Base-by-base conservation (phyloP, 208 protist genomes). In the Leptomonas seymouri region DNA sequence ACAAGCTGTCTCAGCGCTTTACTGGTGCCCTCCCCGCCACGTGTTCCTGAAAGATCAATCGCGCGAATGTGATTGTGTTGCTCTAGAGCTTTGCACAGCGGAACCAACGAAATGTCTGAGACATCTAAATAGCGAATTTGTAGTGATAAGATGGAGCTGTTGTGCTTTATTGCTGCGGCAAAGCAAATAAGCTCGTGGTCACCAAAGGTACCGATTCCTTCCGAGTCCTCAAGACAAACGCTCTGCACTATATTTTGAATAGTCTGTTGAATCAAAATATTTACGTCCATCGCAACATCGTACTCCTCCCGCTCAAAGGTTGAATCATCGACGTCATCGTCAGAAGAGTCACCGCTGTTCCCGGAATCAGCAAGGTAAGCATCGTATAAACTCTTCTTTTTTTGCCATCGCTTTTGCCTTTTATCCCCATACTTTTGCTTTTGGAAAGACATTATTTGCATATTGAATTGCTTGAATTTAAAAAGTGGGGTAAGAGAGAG, bases 81-180 rank as follows among this genome's bases (percentile, higher is more conserved):
- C 53, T 82, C 67, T 6, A 95, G 65, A 3, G 90, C 82, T 46
- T 77, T 67, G 64, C 85, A 95, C 14, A 95, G 76, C 12, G 90
- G 87, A 36, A 95, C 76, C 20, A 95, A 64, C 6, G 86, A 93
- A n/a, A 78, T 55, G 59, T 95, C 86, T 20, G 82, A 84, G 15
- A 95, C 90, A 46, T 90, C 82, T 28, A 95, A 66, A 57, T 91
- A 93, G 14, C 83, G 76, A 50, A 95, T 92, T 65, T 93, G 86
- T 45, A 95, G 65, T 12, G 90, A 93, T 39, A 95, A 54, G 63
- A 95, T 90, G 34, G 86, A 91, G 57, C 78, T 89, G 69, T 95
- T 95, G 60, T 91, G 73, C 53, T 87, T 91, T 23, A 95, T 57
- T 1, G 86, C 90, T 11, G 84, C 90, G 25, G 81, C 81, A 78